A percentile compares a stretch with the other conserved stretches of the same genome.
Conservation (phyloP, 306 rosid species). For the Pachyrhizus erosus region DNA sequence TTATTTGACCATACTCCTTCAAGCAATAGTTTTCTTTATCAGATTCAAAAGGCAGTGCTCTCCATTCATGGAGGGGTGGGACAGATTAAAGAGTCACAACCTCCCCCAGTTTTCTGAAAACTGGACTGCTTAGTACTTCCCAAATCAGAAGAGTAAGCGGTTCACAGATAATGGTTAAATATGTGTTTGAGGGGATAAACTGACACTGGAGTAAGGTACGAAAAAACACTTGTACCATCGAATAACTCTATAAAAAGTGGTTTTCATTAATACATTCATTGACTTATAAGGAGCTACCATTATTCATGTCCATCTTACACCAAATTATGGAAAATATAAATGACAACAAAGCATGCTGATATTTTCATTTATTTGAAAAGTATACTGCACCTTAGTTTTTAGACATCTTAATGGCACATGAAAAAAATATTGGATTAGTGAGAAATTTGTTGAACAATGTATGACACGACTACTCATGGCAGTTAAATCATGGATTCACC, state of each 20-base stretch:
- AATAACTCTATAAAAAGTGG: neutral
- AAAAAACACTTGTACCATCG: neutral
- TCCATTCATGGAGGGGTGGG: neutral
- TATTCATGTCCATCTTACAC: conserved; percentile 2
- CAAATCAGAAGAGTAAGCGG: neutral
- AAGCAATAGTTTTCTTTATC: conserved; percentile 18
- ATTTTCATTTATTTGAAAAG: conserved; percentile 6
- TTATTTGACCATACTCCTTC: conserved; percentile 19
- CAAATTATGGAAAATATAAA: conserved; percentile 7
- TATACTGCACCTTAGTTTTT: conserved; percentile 11
- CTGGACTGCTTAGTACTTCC: neutral
- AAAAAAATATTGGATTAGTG: conserved; percentile 14
- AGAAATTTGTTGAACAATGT: neutral
- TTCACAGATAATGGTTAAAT: neutral
- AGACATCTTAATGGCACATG: neutral
- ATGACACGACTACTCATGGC: neutral
- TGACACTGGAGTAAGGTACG: neutral
- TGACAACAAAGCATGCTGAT: neutral
- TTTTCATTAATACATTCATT: neutral
- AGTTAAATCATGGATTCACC: conserved; percentile 14
- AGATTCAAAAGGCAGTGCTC: conserved; percentile 30
- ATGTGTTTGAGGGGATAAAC: neutral
- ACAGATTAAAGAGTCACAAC: conserved; percentile 1
- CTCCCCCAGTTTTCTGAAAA: neutral
- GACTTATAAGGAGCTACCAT: neutral